These are phyloP conservation scores for Sporothrix variecibatus DNA, from an alignment of 2,329 filamentous ascomycete species.

Conservation along the genomic window DNA sequence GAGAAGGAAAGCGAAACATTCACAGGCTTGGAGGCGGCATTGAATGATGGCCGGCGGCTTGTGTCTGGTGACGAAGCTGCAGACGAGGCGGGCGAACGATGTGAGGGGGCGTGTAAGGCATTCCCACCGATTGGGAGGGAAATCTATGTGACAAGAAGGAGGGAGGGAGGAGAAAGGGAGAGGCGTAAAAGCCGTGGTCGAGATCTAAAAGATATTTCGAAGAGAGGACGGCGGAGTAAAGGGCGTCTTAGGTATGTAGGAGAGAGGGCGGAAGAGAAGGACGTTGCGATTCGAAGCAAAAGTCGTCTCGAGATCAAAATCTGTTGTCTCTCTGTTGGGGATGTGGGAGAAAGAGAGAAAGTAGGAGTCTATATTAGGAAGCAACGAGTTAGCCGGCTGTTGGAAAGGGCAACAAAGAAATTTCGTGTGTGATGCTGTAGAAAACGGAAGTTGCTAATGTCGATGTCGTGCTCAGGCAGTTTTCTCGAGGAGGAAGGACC, in stretches of 20 bases:
- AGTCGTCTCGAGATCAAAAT: conserved; percentile 6
- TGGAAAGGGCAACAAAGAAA: background rate
- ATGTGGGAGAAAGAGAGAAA: background rate
- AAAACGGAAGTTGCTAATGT: background rate
- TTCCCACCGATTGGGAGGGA: conserved; percentile 49
- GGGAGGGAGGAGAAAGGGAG: conserved; percentile 10
- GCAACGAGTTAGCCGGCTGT: conserved; percentile 11
- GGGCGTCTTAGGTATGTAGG: background rate
- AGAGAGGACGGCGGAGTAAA: background rate
- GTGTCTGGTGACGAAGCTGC: conserved; percentile 56
- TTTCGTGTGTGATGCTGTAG: background rate
- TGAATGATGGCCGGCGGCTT: conserved; percentile 62
- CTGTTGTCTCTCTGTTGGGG: conserved; percentile 4
- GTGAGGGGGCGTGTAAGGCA: conserved; percentile 85
- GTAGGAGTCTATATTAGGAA: conserved; percentile 13
- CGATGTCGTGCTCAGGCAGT: background rate
- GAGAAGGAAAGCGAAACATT: conserved; percentile 25
- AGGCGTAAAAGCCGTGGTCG: background rate
- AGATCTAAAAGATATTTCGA: conserved; percentile 11
- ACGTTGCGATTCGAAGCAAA: conserved; percentile 3
- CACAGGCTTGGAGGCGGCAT: conserved; percentile 39
- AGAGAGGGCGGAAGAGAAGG: conserved; percentile 5
- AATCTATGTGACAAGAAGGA: background rate
- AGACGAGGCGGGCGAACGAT: conserved; percentile 63
- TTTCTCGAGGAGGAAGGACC: background rate